phyloP scores from a whole-genome alignment of 768 basidiomycete genomes.

The Ramaria rubella region DNA sequence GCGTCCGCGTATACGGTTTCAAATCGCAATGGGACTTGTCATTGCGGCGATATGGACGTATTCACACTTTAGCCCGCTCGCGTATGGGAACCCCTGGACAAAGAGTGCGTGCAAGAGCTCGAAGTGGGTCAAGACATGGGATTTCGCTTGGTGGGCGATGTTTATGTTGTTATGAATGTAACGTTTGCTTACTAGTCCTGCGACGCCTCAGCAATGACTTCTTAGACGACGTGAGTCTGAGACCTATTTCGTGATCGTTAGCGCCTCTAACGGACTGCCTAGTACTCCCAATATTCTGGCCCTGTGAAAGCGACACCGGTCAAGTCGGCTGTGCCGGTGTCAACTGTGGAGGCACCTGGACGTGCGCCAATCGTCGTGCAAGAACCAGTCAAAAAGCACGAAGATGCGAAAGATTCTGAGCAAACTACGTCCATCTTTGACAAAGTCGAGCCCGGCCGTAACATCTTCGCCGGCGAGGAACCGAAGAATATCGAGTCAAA shows the following conservation, averaged over 20 bases:
- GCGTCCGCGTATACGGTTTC: conserved; percentile 67
- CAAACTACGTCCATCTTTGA: conserved; percentile 39
- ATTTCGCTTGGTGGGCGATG: conserved; percentile 73
- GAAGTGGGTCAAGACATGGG: conserved; percentile 91
- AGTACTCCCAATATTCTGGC: conserved; percentile 55
- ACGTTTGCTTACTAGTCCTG: background rate
- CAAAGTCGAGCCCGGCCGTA: conserved; percentile 64
- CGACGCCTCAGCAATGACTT: conserved; percentile 51
- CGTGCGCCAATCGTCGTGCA: conserved; percentile 50
- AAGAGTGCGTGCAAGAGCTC: conserved; percentile 65
- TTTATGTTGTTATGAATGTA: background rate
- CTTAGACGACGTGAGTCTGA: conserved; percentile 48
- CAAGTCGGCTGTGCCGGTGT: conserved; percentile 31
- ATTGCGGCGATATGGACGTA: conserved; percentile 76
- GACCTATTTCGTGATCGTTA: background rate
- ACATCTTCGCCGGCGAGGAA: conserved; percentile 58
- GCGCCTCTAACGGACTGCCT: background rate
- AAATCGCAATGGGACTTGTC: conserved; percentile 70
- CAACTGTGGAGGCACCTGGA: conserved; percentile 47
- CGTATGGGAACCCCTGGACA: conserved; percentile 87
- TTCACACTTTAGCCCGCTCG: conserved; percentile 68
- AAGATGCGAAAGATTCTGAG: conserved; percentile 16
- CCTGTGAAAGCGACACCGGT: conserved; percentile 33
- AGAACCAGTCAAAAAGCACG: conserved; percentile 28
- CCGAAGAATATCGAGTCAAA: conserved; percentile 44